Evolutionary conservation across 1,284 basidiomycete genomes (phyloP), one percentile per base, ranked within the genome.

Genomic region (Rugosomyces carneus): DNA sequence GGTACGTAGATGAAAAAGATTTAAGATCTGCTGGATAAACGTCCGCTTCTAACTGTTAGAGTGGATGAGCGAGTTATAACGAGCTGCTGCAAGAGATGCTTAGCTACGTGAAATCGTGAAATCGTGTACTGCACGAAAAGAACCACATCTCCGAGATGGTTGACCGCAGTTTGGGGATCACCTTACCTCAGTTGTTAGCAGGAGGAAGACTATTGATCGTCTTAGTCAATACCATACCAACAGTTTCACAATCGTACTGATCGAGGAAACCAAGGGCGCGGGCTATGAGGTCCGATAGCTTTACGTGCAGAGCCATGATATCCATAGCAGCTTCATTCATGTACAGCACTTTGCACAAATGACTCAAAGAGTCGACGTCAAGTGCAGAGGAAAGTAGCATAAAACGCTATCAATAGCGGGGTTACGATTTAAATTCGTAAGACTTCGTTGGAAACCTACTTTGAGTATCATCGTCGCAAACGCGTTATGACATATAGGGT

Each of bases 161-260:
- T 78, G 26, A 89, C 75, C 2, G 86, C 86, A 16, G 80, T 83
- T 60, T 89, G 87, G 16, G 87, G 87, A 62, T 90, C 87, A 35
- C 86, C 87, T 89, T 44, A 26, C 37, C 26, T 40, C 44, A 27
- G 8, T 42, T 27, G 41, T 53, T 37, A 26, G 46, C 37, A 19
- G 35, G 15, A 18, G 1, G 37, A 40, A 46, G 37, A 9, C 24
- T 23, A 32, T 11, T 20, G 36, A 38, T 35, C 13, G n/a, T 44
- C 43, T 19, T 27, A 24, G 40, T 9, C 3, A 16, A 37, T 10
- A 39, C 67, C 82, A 21, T 60, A 84, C 86, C 87, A 37, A 89
- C 81, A 16, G 78, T 81, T 57, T 88, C 85, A 50, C 81, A 86
- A 55, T 88, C 84, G 55, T 84, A 88, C 36, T 80, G 74, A 43